Percentiles rank a stretch among this genome's conserved stretches.
Evolutionary conservation across 2,329 filamentous ascomycete species (phyloP).

Genomic region (Trichoderma sp.): DNA sequence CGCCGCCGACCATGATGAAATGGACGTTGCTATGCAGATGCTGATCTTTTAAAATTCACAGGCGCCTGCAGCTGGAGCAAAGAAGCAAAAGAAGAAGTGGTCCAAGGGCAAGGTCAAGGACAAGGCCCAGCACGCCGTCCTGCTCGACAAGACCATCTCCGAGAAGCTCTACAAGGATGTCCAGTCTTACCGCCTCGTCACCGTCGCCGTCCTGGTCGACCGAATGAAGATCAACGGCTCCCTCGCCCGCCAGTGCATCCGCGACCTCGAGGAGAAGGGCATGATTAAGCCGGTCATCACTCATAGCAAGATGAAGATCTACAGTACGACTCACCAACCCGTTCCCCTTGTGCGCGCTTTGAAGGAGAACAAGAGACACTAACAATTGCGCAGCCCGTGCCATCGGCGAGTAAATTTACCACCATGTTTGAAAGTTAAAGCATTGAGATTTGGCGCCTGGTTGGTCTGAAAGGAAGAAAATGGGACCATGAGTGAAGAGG

Average conservation of each 20-base stretch:
- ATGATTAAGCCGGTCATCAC: constrained; percentile 96
- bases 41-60: constrained; percentile 25
- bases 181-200: constrained; percentile 99
- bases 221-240: constrained; percentile 99
- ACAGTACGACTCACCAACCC: constrained; percentile 59
- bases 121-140: constrained; percentile 99
- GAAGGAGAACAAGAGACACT: constrained; percentile 25
- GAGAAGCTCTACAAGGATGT: constrained; percentile 99
- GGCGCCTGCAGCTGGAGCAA: constrained; percentile 47
- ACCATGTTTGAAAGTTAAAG: constrained; percentile 33
- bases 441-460: constrained; percentile 39
- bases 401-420: constrained; percentile 47
- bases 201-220: constrained; percentile 97
- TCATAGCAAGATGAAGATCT: constrained; percentile 98
- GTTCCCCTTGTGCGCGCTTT: not conserved
- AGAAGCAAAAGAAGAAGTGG: constrained; percentile 55
- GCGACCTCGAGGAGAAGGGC: constrained; percentile 95
- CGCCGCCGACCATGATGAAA: constrained; percentile 5
- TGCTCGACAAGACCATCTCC: constrained; percentile 95
- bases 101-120: constrained; percentile 84
- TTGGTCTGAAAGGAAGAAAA: constrained; percentile 37
- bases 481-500: constrained; percentile 34
- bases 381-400: constrained; percentile 52
- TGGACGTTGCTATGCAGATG: constrained; percentile 23
- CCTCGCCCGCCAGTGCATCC: constrained; percentile 82